A percentile compares a stretch with the other conserved stretches of the same genome.
These are phyloP conservation scores for Zelonia costaricensis DNA, from an alignment of 208 protist genomes.

Conservation along the genomic window DNA sequence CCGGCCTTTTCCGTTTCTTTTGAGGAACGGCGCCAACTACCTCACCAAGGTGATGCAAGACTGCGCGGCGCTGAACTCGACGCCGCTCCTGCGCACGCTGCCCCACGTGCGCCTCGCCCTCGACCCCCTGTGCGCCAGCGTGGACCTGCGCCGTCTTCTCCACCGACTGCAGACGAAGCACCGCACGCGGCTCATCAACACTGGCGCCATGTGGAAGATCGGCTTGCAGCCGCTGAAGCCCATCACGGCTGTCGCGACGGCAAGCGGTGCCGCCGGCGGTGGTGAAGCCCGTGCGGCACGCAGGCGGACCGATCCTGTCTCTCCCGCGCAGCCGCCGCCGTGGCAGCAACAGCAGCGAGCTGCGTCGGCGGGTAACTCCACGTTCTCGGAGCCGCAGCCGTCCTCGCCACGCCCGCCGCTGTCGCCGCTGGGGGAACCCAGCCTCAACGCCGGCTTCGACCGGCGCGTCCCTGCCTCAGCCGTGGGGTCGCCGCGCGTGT, in stretches of 20 bases:
- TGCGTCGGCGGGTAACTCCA: too few species aligned
- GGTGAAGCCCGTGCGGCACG: too few species aligned
- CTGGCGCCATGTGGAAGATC: conserved; percentile 33
- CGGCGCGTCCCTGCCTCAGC: too few species aligned
- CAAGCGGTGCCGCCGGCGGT: background rate
- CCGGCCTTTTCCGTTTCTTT: conserved; percentile 57
- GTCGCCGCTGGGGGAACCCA: too few species aligned
- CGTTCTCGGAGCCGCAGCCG: too few species aligned
- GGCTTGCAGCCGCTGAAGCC: conserved; percentile 34
- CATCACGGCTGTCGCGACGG: background rate
- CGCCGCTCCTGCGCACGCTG: conserved; percentile 35
- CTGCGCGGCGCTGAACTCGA: conserved; percentile 34
- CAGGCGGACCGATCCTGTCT: too few species aligned
- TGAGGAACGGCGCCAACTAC: conserved; percentile 51
- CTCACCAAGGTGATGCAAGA: conserved; percentile 54
- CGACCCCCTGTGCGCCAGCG: conserved; percentile 48
- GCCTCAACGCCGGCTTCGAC: too few species aligned
- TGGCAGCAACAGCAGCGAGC: too few species aligned
- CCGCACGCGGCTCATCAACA: conserved; percentile 39
- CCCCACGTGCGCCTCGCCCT: conserved; percentile 42
- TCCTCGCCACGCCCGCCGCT: too few species aligned
- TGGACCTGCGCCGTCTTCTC: conserved; percentile 33
- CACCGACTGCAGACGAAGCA: conserved; percentile 34
- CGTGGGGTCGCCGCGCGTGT: background rate
- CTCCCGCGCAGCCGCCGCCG: too few species aligned